These are phyloP conservation scores for Corylus heterophylla DNA, from an alignment of 306 rosid species.

Conservation along the genomic window DNA sequence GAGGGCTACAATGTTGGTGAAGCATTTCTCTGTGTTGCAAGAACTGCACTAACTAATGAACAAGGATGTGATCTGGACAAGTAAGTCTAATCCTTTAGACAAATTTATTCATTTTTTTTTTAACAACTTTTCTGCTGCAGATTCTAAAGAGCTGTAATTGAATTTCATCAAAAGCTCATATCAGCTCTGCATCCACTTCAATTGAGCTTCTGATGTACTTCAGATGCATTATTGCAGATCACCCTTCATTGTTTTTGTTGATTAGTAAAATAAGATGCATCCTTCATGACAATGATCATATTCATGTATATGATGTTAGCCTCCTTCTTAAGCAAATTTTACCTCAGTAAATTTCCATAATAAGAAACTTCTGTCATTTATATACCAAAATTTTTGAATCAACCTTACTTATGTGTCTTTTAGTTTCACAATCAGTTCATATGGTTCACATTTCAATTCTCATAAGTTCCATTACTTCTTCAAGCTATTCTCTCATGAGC, in stretches of 20 bases:
- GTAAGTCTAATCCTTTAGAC: conserved; percentile 39
- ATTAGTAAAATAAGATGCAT: background rate
- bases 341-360: background rate
- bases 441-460: background rate
- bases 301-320: background rate
- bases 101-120: background rate
- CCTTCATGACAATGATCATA: background rate
- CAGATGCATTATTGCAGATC: background rate
- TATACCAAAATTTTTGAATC: background rate
- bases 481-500: background rate
- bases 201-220: background rate
- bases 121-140: background rate
- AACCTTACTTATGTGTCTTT: background rate
- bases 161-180: background rate
- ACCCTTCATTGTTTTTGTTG: too few relatives aligned
- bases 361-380: background rate
- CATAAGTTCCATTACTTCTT: background rate
- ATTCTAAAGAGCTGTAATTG: background rate
- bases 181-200: background rate
- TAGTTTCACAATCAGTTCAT: background rate
- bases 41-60: conserved; percentile 61
- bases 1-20: conserved; percentile 69
- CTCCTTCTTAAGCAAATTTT: background rate
- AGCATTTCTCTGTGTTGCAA: conserved; percentile 70
- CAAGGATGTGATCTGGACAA: conserved; percentile 47